A percentile compares a stretch with the other conserved stretches of the same genome.
These are phyloP conservation scores for Halophytophthora batemanensis DNA, from an alignment of 352 stramenopile species.

Conservation along the genomic window DNA sequence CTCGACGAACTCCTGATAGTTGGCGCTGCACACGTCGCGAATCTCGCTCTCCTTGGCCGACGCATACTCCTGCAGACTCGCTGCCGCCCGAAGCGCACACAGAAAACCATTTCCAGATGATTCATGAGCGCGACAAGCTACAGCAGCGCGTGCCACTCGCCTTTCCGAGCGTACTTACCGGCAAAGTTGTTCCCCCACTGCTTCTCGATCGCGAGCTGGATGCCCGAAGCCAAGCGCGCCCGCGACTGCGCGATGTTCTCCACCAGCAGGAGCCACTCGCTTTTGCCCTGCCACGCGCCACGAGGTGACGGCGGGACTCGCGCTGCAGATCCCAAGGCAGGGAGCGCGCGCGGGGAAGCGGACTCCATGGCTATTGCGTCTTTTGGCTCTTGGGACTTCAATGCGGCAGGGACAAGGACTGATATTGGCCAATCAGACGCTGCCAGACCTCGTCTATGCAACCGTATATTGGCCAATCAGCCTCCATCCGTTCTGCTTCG, in stretches of 20 bases:
- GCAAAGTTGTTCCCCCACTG: conserved; percentile 78
- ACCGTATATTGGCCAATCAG: no score
- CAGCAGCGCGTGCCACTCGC: no score
- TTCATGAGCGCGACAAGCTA: no score
- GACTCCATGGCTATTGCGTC: conserved; percentile 15
- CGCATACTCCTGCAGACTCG: conserved; percentile 58
- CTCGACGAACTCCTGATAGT: conserved; percentile 79
- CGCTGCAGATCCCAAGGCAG: no score
- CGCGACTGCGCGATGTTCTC: conserved; percentile 83
- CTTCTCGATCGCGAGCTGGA: conserved; percentile 78
- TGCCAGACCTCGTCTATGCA: no score
- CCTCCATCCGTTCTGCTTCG: no score
- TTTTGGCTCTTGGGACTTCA: conserved; percentile 15
- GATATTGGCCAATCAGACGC: no score
- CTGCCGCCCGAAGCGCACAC: conserved; percentile 17
- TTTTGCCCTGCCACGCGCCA: conserved; percentile 63
- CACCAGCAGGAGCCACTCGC: conserved; percentile 69
- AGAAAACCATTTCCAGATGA: not conserved
- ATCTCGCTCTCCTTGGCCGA: conserved; percentile 69
- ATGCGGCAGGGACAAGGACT: no score
- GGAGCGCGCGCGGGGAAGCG: not conserved
- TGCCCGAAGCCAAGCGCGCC: conserved; percentile 59
- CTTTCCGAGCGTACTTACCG: conserved; percentile 32
- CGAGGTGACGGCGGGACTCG: not conserved
- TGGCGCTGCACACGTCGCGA: conserved; percentile 68